Base-by-base conservation (phyloP, 2,329 filamentous ascomycete species). In the Phyllosticta paracitricarpa region DNA sequence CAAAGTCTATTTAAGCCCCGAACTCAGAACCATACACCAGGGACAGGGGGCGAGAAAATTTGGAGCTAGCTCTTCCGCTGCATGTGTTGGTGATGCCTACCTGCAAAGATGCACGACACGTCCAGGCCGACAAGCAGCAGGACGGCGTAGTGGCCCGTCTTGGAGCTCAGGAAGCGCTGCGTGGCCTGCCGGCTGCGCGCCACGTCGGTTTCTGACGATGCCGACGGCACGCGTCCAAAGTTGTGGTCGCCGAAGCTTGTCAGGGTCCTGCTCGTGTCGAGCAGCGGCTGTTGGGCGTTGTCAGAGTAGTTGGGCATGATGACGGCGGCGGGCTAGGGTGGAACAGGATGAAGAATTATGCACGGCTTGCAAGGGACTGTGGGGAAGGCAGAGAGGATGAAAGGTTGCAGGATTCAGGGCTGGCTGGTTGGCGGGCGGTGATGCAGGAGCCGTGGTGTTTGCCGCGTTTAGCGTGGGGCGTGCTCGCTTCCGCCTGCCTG, bases 81-180 rank as follows among this genome's bases (percentile, higher is more conserved):
- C 30, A 10, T 33, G 54, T 28, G 10, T 10, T 17, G 54, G 54
- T 28, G 10, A 6, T 17, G 54, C 61, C 48, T 66, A 70, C 68
- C 68, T 25, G 78, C 76, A 66, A 83, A 80, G 64, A 82, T 80
- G 66, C 76, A 76, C n/a, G 74, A 70, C 3, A 82, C 76, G 65
- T 82, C 81, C 19, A 81, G 71, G 3, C 75, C 68, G 4, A 82
- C 80, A 14, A 83, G 74, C 3, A 72, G 60, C 14, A 83, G 72
- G 17, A 82, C 74, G 3, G 72, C 69, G 66, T 80, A 81, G 68
- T 83, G 80, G 12, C 79, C 79, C 55, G 71, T 71, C 66, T 74
- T 77, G 9, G 78, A 79, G 35, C 72, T 73, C 28, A 82, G 71
- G 64, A 76, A 77, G 33, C 67, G 67, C 56, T 71, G 70, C 9